Conservation (phyloP, 2,329 filamentous ascomycete species). For the Ceratocystis ficicola region DNA sequence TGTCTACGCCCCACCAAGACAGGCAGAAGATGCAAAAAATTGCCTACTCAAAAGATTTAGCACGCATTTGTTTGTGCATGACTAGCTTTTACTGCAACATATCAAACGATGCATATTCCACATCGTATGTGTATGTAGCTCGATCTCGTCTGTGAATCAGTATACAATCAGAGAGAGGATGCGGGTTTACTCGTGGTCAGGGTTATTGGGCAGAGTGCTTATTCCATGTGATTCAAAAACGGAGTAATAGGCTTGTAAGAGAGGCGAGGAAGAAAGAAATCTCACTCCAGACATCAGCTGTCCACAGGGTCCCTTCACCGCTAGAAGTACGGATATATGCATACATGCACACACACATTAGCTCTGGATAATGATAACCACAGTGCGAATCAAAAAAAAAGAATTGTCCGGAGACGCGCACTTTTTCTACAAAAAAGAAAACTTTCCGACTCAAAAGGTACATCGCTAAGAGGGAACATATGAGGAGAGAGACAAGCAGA, state of each 20-base stretch:
- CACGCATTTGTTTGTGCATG: background rate
- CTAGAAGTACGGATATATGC: conserved; percentile 1
- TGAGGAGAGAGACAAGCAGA: background rate
- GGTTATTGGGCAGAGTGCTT: background rate
- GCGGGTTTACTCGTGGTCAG: background rate
- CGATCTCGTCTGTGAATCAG: background rate
- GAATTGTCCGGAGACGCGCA: background rate
- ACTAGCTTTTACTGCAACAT: background rate
- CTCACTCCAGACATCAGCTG: background rate
- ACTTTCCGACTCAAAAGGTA: background rate
- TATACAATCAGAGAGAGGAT: background rate
- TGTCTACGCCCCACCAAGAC: background rate
- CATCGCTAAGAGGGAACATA: background rate
- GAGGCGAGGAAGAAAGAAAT: background rate
- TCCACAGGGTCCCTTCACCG: background rate
- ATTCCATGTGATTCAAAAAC: background rate
- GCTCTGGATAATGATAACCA: background rate
- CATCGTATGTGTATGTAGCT: background rate
- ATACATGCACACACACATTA: background rate
- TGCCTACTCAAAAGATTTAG: background rate
- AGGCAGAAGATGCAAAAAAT: background rate
- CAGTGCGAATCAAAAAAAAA: background rate
- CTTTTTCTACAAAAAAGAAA: background rate
- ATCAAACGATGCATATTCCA: background rate
- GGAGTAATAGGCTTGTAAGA: background rate